phyloP scores from a whole-genome alignment of 2,329 filamentous ascomycete species.

The Penicillium sp. region DNA sequence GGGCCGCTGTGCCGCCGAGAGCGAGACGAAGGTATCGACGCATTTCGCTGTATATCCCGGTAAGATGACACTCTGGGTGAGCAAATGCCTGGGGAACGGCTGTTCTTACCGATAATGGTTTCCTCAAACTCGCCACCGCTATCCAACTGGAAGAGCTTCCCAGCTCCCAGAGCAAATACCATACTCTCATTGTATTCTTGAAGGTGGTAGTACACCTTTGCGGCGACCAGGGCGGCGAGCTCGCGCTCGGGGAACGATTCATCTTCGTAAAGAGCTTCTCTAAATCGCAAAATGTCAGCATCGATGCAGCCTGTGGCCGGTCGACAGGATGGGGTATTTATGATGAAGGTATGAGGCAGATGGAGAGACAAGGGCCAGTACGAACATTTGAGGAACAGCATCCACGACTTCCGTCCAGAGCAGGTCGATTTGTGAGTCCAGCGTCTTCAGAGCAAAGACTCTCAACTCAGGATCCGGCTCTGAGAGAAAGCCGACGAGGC shows the following conservation, averaged over 20 bases:
- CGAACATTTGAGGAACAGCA: constrained; percentile 85
- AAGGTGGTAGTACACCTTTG: constrained; percentile 98
- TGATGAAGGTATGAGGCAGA: too few species aligned
- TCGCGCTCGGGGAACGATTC: constrained; percentile 87
- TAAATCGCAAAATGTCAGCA: too few species aligned
- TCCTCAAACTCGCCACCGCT: constrained; percentile 91
- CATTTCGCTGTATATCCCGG: too few species aligned
- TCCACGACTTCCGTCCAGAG: constrained; percentile 96
- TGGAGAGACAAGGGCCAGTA: constrained; percentile 12
- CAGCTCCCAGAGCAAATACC: constrained; percentile 90
- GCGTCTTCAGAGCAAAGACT: constrained; percentile 84
- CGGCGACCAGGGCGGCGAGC: constrained; percentile 84
- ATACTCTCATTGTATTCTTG: constrained; percentile 99
- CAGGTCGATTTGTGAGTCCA: constrained; percentile 93
- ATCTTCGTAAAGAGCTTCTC: constrained; percentile 95
- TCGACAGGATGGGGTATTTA: too few species aligned
- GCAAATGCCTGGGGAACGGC: background rate
- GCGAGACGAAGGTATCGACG: constrained; percentile 90
- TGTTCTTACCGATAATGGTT: constrained; percentile 69
- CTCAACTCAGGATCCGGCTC: constrained; percentile 91
- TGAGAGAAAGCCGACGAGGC: constrained; percentile 86
- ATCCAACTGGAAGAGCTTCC: constrained; percentile 89
- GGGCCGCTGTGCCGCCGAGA: constrained; percentile 53
- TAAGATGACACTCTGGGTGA: too few species aligned
- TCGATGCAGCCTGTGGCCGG: too few species aligned